phyloP scores from a whole-genome alignment of 192 early-diverging fungal genomes.

The Coemansia javaensis region DNA sequence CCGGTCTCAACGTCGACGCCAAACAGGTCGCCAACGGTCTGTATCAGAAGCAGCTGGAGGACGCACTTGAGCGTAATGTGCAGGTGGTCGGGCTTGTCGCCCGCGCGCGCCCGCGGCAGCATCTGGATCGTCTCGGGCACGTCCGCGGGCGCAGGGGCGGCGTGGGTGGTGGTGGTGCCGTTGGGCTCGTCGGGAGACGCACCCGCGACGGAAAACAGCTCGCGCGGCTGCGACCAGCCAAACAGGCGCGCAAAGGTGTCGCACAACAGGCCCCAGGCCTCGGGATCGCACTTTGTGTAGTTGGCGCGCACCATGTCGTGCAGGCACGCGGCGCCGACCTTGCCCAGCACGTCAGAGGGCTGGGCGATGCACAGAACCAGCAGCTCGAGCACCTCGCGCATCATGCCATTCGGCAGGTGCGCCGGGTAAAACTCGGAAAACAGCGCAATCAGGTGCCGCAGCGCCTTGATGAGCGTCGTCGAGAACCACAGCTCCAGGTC shows the following conservation, averaged over 20 bases:
- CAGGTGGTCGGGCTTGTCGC: constrained; percentile 67
- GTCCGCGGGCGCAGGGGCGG: constrained; percentile 8
- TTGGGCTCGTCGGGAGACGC: too few relatives aligned
- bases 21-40: constrained; percentile 80
- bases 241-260: constrained; percentile 68
- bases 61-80: constrained; percentile 87
- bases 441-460: constrained; percentile 81
- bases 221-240: constrained; percentile 71
- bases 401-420: constrained; percentile 65
- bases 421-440: constrained; percentile 68
- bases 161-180: too few relatives aligned
- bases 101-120: background rate
- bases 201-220: constrained; percentile 44
- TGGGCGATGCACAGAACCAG: constrained; percentile 83
- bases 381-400: constrained; percentile 74
- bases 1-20: constrained; percentile 55
- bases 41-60: constrained; percentile 81
- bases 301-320: constrained; percentile 85
- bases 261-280: constrained; percentile 71
- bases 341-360: constrained; percentile 86
- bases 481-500: constrained; percentile 91
- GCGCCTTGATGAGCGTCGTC: constrained; percentile 88
- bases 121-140: constrained; percentile 13
- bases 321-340: constrained; percentile 85
- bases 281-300: constrained; percentile 62